Evolutionary conservation across 2,329 filamentous ascomycete genomes (phyloP), one percentile per base, ranked within the genome.

Genomic region (Fusarium continuum): DNA sequence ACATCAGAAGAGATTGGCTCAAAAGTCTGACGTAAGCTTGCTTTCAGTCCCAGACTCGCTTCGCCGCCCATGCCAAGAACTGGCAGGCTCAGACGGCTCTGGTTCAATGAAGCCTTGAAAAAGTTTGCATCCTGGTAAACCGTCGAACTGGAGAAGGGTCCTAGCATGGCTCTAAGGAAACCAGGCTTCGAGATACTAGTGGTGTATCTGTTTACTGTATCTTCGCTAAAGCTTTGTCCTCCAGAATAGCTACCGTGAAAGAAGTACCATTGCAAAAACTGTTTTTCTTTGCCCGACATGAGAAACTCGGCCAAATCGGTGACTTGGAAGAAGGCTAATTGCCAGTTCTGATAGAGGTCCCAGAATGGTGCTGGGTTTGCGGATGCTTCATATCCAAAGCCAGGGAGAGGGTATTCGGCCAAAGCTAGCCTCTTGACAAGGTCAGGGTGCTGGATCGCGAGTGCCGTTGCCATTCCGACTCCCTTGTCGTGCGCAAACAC

Each of bases 401-500:
- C 80, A 0, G 79, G 80, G 4, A 81, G 71, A 2, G 64, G 28
- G 43, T 81, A 81, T 57, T 82, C 79, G 0, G 73, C 61, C 1
- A 80, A 17, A 4, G 69, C 75, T 4, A 82, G 55, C 26, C 71
- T 69, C 44, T 70, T 72, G 6, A 81, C 75, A 1, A 75, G 32
- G 1, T 61, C 56, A 1, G 75, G 77, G 55, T 80, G 54, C 47
- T 76, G 70, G 5, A 73, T 68, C 1, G 79, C 77, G 0, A 82
- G 71, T 0, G 79, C 78, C 1, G 74, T 64, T 3, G 79, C 78
- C 25, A 78, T 70, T 0, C 79, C 80, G 4, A 74, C 75, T 14
- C 80, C 80, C 52, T 81, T 82, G 52, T 83, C 80, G 57, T 82
- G 79, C 0, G 76, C 71, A 58, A 82, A 76, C 0, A 82, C 75